Conservation (phyloP, 441 rosid genomes). For the Populus hybrid region DNA sequence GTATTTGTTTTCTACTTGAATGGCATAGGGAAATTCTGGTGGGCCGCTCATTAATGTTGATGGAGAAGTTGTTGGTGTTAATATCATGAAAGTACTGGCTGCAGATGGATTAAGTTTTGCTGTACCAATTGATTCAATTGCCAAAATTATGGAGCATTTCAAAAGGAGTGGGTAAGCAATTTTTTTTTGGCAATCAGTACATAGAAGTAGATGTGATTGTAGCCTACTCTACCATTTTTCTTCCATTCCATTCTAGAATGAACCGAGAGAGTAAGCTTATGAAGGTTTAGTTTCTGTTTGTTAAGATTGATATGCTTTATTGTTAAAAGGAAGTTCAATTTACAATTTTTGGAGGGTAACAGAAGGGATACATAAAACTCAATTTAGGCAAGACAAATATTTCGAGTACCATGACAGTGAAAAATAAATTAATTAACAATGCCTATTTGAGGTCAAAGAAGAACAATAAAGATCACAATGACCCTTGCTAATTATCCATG, state of each 20-base stretch:
- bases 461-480: background rate
- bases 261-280: background rate
- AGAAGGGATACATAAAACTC: background rate
- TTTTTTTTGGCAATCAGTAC: background rate
- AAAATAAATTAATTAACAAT: background rate
- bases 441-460: background rate
- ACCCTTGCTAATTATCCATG: background rate
- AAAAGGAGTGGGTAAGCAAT: slow-evolving; percentile 64
- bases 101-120: slow-evolving; percentile 86
- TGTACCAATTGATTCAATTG: slow-evolving; percentile 72
- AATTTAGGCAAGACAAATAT: background rate
- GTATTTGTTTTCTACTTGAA: slow-evolving; percentile 4
- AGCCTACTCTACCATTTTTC: too few relatives aligned
- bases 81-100: slow-evolving; percentile 69
- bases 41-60: slow-evolving; percentile 88
- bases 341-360: background rate
- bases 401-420: background rate
- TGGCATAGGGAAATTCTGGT: slow-evolving; percentile 80
- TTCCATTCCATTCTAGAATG: too few relatives aligned
- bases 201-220: background rate
- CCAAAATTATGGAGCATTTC: slow-evolving; percentile 76
- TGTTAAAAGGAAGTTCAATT: too few relatives aligned
- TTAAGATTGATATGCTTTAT: background rate
- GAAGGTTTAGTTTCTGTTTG: background rate
- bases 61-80: slow-evolving; percentile 88